Evolutionary conservation across 176 grass and related monocot species (phyloP).

Genomic region (Miscanthus lutarioriparius): DNA sequence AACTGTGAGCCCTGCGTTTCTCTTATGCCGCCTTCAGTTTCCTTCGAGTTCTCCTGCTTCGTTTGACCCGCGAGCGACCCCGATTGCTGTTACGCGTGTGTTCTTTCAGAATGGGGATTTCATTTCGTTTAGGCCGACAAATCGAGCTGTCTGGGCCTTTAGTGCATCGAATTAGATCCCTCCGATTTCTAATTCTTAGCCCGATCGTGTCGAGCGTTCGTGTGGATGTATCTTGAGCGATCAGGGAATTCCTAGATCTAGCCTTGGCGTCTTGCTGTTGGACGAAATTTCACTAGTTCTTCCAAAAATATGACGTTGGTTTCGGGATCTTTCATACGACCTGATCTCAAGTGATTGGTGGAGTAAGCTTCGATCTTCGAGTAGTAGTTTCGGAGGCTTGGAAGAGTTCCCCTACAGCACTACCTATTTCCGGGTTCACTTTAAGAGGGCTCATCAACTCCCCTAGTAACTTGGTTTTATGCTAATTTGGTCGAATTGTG

Average conservation of each 20-base stretch:
- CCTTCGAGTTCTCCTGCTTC: background rate
- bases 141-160: background rate
- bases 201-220: background rate
- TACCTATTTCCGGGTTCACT: background rate
- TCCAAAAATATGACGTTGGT: background rate
- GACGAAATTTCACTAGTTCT: background rate
- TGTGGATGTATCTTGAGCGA: background rate
- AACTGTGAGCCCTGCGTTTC: constrained; percentile 51
- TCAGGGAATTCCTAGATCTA: constrained; percentile 19
- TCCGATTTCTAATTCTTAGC: background rate
- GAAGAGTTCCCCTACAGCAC: background rate
- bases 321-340: background rate
- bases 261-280: background rate
- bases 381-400: too few relatives aligned
- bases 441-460: background rate
- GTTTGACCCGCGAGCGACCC: background rate
- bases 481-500: background rate
- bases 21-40: background rate
- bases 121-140: background rate
- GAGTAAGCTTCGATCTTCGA: too few relatives aligned
- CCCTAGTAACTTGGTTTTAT: background rate
- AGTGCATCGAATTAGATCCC: background rate
- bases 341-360: background rate
- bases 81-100: background rate
- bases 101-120: background rate